A percentile compares a stretch with the other conserved stretches of the same genome.
These are phyloP conservation scores for Linnemannia hyalina DNA, from an alignment of 192 early-diverging fungal species.

Conservation along the genomic window DNA sequence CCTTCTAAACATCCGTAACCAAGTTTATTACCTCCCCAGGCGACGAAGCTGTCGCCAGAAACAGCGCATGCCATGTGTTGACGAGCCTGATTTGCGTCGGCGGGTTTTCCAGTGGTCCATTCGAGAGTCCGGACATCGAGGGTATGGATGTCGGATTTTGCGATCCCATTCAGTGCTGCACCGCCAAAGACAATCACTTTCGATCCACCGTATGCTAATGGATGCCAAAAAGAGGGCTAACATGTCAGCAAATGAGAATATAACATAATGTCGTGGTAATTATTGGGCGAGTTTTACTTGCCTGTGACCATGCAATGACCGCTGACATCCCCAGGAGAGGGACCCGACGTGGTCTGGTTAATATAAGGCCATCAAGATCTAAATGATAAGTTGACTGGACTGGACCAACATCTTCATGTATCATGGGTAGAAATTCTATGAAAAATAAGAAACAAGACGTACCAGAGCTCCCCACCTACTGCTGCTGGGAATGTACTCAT, in stretches of 20 bases:
- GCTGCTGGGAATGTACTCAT: no score
- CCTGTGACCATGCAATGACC: not conserved
- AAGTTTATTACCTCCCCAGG: conserved; percentile 3
- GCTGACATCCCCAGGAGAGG: not conserved
- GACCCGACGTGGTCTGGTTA: not conserved
- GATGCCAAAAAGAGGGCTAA: not conserved
- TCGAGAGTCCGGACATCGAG: not conserved
- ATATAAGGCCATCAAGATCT: not conserved
- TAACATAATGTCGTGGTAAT: not conserved
- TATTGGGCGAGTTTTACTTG: not conserved
- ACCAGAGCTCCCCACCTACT: no score
- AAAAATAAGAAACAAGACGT: no score
- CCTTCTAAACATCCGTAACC: not conserved
- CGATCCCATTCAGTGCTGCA: not conserved
- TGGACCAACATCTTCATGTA: no score
- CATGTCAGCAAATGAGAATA: no score
- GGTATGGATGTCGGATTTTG: not conserved
- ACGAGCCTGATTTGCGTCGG: not conserved
- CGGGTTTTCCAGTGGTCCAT: not conserved
- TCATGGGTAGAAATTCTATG: no score
- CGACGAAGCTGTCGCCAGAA: not conserved
- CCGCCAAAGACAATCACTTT: conserved; percentile 2
- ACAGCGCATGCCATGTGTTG: conserved; percentile 2
- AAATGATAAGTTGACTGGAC: no score
- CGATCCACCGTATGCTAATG: not conserved